phyloP scores from a whole-genome alignment of 306 rosid genomes.

The Vachellia collinsii region DNA sequence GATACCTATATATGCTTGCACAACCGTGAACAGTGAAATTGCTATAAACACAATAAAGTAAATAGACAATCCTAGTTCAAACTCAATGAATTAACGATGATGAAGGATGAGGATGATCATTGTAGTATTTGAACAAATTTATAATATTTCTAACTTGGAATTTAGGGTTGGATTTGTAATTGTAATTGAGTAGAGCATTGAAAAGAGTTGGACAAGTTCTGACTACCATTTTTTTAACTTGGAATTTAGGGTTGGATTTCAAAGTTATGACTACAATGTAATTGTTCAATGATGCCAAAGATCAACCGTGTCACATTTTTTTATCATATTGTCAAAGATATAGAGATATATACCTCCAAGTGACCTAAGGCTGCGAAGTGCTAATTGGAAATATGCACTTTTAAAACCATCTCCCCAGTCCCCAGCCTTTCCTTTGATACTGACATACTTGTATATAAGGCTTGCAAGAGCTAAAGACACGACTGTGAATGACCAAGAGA shows the following conservation, averaged over 20 bases:
- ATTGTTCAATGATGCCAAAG: constrained; percentile 28
- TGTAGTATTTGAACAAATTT: neutral
- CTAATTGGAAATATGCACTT: constrained; percentile 98
- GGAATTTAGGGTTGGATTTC: neutral
- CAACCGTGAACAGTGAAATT: neutral
- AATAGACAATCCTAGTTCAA: neutral
- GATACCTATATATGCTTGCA: constrained; percentile 1
- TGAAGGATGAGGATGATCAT: neutral
- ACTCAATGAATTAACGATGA: neutral
- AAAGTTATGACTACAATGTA: neutral
- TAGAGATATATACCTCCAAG: constrained; percentile 75
- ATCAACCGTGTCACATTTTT: neutral
- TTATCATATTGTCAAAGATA: constrained; percentile 17
- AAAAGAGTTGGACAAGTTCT: no score
- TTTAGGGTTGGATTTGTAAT: neutral
- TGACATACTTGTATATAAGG: constrained; percentile 92
- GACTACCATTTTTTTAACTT: no score
- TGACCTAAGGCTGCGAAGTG: constrained; percentile 98
- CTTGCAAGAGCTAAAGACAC: constrained; percentile 95
- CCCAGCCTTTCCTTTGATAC: constrained; percentile 98
- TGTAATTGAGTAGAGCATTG: no score
- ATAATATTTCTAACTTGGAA: neutral
- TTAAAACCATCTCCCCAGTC: constrained; percentile 99
- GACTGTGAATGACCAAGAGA: constrained; percentile 97
- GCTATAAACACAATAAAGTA: neutral